These are phyloP conservation scores for Pseudevernia furfuracea DNA, from an alignment of 495 filamentous ascomycete genomes.

Conservation along the genomic window DNA sequence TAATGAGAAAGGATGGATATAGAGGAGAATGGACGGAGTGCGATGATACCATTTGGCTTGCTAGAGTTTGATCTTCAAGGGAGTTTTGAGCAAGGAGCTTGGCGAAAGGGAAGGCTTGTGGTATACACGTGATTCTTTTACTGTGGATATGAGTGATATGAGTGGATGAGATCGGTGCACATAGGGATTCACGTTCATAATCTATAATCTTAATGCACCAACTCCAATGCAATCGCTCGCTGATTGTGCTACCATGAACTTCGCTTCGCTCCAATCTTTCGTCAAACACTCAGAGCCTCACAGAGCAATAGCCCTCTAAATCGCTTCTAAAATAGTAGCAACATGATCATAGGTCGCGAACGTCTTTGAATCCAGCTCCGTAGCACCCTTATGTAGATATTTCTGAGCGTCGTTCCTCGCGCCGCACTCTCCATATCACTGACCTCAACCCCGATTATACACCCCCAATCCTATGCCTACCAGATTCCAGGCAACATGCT, in stretches of 20 bases:
- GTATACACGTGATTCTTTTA: not conserved
- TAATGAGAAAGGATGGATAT: not conserved
- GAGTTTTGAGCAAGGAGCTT: slow-evolving; percentile 4
- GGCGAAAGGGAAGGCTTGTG: not conserved
- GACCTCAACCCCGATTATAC: slow-evolving; percentile 62
- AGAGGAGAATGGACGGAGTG: not conserved
- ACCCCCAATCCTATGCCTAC: slow-evolving; percentile 45
- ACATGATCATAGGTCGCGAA: not conserved
- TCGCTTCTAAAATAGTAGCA: not conserved
- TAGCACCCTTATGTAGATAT: not conserved
- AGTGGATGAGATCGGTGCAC: not conserved
- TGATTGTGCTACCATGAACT: not conserved
- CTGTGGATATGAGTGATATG: not conserved
- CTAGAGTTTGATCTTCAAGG: not conserved
- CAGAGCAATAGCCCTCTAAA: not conserved
- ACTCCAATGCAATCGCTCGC: not conserved
- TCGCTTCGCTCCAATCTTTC: not conserved
- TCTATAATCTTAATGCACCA: not conserved
- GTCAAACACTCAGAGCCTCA: not conserved
- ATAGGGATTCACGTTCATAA: not conserved
- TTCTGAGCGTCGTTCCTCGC: not conserved
- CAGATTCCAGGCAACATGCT: slow-evolving; percentile 66
- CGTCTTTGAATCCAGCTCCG: not conserved
- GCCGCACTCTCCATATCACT: slow-evolving; percentile 60
- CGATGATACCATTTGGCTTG: slow-evolving; percentile 16